Evolutionary conservation across 345 rosid genomes (phyloP).

Genomic region (Orychophragmus violaceus): DNA sequence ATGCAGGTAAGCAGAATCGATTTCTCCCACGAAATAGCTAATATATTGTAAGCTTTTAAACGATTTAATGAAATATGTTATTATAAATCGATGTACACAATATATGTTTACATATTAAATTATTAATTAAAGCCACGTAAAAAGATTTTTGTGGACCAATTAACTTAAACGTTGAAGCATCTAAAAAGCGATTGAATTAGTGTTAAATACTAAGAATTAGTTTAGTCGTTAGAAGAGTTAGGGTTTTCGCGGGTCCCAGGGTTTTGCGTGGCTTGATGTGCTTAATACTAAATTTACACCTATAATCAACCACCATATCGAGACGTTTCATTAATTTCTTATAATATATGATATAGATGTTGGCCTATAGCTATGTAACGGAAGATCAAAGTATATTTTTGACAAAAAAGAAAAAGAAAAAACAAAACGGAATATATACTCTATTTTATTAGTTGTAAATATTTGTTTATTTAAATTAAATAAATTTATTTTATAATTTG

Average conservation of each 20-base stretch:
- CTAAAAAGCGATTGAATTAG: conserved; percentile 8
- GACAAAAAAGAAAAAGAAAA: no score
- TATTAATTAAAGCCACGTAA: neutral
- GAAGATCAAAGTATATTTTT: no score
- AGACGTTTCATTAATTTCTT: conserved; percentile 8
- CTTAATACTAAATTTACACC: conserved; percentile 30
- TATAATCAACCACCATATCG: conserved; percentile 32
- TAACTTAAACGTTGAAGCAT: conserved; percentile 23
- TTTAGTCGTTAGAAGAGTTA: conserved; percentile 28
- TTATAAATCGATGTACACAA: neutral
- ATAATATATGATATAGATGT: neutral
- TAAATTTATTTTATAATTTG: no score
- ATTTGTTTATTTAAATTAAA: no score
- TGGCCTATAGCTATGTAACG: neutral
- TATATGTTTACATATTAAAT: neutral
- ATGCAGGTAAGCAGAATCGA: neutral
- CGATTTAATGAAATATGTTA: no score
- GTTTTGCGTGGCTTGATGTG: conserved; percentile 32
- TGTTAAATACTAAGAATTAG: conserved; percentile 2
- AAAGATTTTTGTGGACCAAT: neutral
- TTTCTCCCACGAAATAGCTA: neutral
- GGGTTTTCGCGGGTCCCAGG: conserved; percentile 27
- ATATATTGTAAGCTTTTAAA: no score
- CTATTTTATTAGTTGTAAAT: no score
- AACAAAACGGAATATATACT: no score